Base-by-base conservation (phyloP, 352 stramenopile species). In the Globisporangium splendens region DNA sequence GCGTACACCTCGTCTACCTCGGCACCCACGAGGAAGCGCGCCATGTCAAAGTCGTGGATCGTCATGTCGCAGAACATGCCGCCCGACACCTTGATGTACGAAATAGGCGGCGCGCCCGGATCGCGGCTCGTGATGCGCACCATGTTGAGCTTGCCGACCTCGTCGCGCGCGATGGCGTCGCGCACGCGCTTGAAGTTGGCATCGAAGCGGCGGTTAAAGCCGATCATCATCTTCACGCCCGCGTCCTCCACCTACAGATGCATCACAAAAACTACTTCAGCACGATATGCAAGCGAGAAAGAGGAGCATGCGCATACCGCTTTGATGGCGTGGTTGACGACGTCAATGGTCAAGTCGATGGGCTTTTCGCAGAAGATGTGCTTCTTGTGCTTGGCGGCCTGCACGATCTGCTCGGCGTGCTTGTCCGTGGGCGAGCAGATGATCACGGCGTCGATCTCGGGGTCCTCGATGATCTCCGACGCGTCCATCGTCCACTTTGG, bases 1-100 rank as follows among this genome's bases (percentile, higher is more conserved):
- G 24, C 24, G 24, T 31, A 31, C 24, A 31, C 24, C 24, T 31
- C 24, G 24, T 31, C 24, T 5, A 31, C 24, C 24, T 31, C 24
- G 24, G 24, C 24, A 5, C 24, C 24, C 46, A 96, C 89, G 33
- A 98, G 75, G 72, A 96, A 98, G 44, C 93, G 85, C 48, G 85
- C 83, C 84, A 98, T 98, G 64, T 98, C 93, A 47, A 98, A 85
- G 81, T 98, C 94, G 77, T 98, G 94, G 69, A 98, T 95, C 35
- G 94, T 96, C 94, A 98, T 98, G 63, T 98, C 93, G 55, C 88
- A 83, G 67, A 98, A 98, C 39, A 98, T 87, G 21, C 93, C 94
- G 50, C 94, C 94, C 0, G 91, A 94, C 22, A 33, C 54, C 24
- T 79, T 75, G 58, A 88, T 56, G 71, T 88, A 88, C 18, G 55